Conservation (phyloP, 176 grass and related monocot species). For the Saccharum officinarum region DNA sequence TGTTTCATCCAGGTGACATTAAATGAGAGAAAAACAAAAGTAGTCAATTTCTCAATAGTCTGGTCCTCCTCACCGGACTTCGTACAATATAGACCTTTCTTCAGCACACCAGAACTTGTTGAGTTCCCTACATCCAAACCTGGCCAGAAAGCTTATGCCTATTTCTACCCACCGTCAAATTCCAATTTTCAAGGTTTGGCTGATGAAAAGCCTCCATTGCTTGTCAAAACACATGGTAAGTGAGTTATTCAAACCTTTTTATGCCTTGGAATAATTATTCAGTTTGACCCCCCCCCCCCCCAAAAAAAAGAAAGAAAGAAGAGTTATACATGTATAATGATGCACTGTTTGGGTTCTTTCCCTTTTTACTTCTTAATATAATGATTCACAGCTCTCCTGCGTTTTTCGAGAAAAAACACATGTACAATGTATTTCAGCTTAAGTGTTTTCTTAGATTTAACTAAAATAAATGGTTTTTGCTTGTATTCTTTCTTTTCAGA, state of each 20-base stretch:
- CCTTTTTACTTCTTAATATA: no score
- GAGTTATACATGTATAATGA: no score
- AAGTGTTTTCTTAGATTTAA: neutral
- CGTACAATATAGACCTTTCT: slow-evolving; percentile 59
- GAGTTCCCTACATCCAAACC: slow-evolving; percentile 76
- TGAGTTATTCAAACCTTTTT: slow-evolving; percentile 27
- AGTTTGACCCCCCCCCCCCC: neutral
- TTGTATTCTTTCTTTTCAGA: slow-evolving; percentile 5
- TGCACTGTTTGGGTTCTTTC: no score
- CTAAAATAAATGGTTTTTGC: slow-evolving; percentile 10
- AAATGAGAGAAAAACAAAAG: slow-evolving; percentile 63
- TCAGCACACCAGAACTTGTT: slow-evolving; percentile 74
- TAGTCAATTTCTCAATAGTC: slow-evolving; percentile 61
- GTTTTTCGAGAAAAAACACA: no score
- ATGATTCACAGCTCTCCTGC: no score
- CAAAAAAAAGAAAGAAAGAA: no score
- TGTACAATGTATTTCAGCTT: neutral
- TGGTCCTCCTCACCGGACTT: slow-evolving; percentile 78
- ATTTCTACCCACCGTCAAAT: slow-evolving; percentile 86
- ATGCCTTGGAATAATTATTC: neutral
- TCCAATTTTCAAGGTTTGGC: slow-evolving; percentile 57
- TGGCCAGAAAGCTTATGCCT: slow-evolving; percentile 86
- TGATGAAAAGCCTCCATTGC: slow-evolving; percentile 86
- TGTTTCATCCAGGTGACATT: slow-evolving; percentile 59
- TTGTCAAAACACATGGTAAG: slow-evolving; percentile 94